Percentiles rank a stretch among this genome's conserved stretches.
phyloP scores from a whole-genome alignment of 176 grass and related monocot genomes.

The Eleusine coracana region DNA sequence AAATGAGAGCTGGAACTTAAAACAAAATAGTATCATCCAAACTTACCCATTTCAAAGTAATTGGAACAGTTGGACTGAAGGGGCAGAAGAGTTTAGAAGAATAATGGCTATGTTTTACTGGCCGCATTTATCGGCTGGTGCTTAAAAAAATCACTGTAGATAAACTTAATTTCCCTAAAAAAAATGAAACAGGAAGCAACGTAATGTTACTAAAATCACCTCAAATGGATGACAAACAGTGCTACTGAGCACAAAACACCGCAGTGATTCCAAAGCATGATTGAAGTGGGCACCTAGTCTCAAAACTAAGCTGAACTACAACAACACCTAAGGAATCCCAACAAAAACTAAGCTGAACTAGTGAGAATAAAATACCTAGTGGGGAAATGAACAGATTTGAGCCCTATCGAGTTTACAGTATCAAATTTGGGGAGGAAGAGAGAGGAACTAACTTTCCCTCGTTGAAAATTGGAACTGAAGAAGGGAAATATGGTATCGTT shows the following conservation, averaged over 20 bases:
- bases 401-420: not conserved
- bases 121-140: not conserved
- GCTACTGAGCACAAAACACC: not conserved
- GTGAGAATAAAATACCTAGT: not conserved
- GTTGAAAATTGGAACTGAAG: not conserved
- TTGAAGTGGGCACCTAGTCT: too few species aligned
- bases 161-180: not conserved
- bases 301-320: not conserved
- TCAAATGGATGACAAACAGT: not conserved
- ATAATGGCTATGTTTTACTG: not conserved
- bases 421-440: not conserved
- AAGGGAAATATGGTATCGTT: not conserved
- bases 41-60: slow-evolving; percentile 16
- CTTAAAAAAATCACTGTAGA: not conserved
- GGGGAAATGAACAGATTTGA: not conserved
- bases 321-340: too few species aligned
- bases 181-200: not conserved
- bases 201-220: slow-evolving; percentile 4
- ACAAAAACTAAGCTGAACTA: too few species aligned
- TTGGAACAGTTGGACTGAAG: not conserved
- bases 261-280: not conserved
- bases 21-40: not conserved
- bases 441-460: not conserved
- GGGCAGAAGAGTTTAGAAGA: not conserved
- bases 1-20: slow-evolving; percentile 19